These are phyloP conservation scores for Paxillus involutus DNA, from an alignment of 768 basidiomycete genomes.

Conservation along the genomic window DNA sequence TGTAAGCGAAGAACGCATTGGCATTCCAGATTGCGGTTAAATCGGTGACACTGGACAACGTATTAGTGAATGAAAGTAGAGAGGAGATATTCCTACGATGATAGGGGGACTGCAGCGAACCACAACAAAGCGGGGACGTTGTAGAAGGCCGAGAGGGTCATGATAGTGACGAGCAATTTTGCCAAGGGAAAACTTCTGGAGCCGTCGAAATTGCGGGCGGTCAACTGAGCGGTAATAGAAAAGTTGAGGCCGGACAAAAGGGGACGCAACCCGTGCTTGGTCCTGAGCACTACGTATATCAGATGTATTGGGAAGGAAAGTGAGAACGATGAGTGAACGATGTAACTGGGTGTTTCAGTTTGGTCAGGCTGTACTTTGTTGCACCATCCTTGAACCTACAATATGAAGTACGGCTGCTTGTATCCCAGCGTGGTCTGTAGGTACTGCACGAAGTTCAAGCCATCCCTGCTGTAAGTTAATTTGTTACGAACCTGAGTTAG, in stretches of 20 bases:
- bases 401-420: constrained; percentile 86
- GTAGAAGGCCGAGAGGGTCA: constrained; percentile 41
- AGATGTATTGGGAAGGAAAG: constrained; percentile 85
- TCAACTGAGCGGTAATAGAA: constrained; percentile 40
- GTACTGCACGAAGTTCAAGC: constrained; percentile 48
- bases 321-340: constrained; percentile 81
- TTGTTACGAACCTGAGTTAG: constrained; percentile 61
- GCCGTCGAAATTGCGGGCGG: constrained; percentile 4
- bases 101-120: constrained; percentile 69
- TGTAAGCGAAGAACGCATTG: constrained; percentile 89
- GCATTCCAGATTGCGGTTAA: constrained; percentile 89
- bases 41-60: constrained; percentile 63
- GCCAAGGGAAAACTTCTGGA: constrained; percentile 25
- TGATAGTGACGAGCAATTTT: constrained; percentile 35
- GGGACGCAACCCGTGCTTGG: constrained; percentile 45
- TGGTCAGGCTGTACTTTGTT: neutral
- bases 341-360: constrained; percentile 52
- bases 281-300: constrained; percentile 54
- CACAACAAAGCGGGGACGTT: constrained; percentile 69
- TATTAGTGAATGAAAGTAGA: constrained; percentile 5
- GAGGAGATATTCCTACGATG: constrained; percentile 54
- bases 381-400: constrained; percentile 48
- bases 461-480: neutral
- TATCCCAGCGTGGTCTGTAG: constrained; percentile 77
- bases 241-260: constrained; percentile 52